A percentile compares a stretch with the other conserved stretches of the same genome.
These are phyloP conservation scores for Blastobotrys illinoisensis DNA, from an alignment of 1,139 yeast species.

Conservation along the genomic window DNA sequence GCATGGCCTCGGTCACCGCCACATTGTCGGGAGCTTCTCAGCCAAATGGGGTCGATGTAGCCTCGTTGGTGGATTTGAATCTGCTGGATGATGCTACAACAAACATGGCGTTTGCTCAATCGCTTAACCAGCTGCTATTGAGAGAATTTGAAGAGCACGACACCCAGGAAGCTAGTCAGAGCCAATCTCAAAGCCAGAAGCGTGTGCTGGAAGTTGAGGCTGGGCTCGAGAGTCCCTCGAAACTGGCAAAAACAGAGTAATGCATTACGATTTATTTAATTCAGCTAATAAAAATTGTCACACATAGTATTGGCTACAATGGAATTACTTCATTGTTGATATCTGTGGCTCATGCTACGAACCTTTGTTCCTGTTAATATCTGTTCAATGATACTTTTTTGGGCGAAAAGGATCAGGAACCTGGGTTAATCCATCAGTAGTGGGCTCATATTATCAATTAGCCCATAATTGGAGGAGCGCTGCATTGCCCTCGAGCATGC, in stretches of 20 bases:
- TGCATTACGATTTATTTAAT: not conserved
- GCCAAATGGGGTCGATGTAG: not conserved
- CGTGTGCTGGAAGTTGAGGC: not conserved
- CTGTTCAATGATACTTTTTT: too few species aligned
- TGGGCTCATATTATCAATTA: too few species aligned
- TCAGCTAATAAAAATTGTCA: not conserved
- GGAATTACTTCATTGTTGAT: not conserved
- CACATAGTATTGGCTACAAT: too few species aligned
- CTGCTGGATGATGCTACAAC: not conserved
- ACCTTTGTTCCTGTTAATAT: too few species aligned
- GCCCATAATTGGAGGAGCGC: too few species aligned
- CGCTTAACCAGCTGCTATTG: not conserved
- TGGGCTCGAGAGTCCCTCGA: not conserved
- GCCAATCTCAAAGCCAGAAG: not conserved
- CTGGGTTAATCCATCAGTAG: too few species aligned
- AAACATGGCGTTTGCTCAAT: not conserved
- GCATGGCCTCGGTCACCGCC: not conserved
- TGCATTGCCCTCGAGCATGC: too few species aligned
- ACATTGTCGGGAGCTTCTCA: not conserved
- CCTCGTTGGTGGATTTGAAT: not conserved
- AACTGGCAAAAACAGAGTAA: not conserved
- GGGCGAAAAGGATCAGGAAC: too few species aligned
- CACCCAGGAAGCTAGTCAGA: not conserved
- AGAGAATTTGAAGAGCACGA: not conserved
- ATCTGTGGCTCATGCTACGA: too few species aligned